phyloP scores from a whole-genome alignment of 1,139 yeast species.

The Blastobotrys proliferans region DNA sequence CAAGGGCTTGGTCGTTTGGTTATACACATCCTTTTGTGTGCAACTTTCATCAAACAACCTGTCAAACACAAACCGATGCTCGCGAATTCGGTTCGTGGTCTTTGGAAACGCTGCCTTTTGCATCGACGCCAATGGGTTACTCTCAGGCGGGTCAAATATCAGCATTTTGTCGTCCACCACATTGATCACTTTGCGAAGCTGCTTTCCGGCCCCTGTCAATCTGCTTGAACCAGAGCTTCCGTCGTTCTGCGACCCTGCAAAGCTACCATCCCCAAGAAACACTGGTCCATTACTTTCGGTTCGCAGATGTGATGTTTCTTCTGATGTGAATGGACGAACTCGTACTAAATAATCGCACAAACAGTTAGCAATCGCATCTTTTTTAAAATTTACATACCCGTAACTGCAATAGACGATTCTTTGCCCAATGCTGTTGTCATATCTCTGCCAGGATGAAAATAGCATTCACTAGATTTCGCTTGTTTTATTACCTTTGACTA shows the following conservation, averaged over 20 bases:
- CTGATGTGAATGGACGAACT: conserved; percentile 74
- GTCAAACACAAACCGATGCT: conserved; percentile 81
- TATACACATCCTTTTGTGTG: conserved; percentile 64
- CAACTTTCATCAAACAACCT: conserved; percentile 63
- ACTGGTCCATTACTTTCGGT: conserved; percentile 34
- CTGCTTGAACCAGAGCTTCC: conserved; percentile 1
- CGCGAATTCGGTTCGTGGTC: conserved; percentile 47
- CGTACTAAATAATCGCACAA: conserved; percentile 35
- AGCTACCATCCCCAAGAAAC: conserved; percentile 58
- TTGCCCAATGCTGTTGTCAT: too few relatives aligned
- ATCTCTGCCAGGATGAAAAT: too few relatives aligned
- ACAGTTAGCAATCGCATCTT: neutral
- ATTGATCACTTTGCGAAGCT: conserved; percentile 63
- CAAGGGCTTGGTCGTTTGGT: conserved; percentile 63
- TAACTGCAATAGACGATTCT: conserved; percentile 71
- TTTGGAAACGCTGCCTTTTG: conserved; percentile 55
- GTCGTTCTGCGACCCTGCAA: conserved; percentile 21
- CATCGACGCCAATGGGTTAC: conserved; percentile 60
- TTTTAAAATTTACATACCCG: conserved; percentile 41
- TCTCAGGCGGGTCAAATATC: conserved; percentile 81
- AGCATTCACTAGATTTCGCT: too few relatives aligned
- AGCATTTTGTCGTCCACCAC: conserved; percentile 88
- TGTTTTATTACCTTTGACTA: too few relatives aligned
- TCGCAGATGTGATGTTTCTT: conserved; percentile 46
- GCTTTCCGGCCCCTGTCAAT: conserved; percentile 9